Percentiles rank a stretch among this genome's conserved stretches.
Conservation (phyloP, 2,329 filamentous ascomycete species). For the Alternaria sp. region DNA sequence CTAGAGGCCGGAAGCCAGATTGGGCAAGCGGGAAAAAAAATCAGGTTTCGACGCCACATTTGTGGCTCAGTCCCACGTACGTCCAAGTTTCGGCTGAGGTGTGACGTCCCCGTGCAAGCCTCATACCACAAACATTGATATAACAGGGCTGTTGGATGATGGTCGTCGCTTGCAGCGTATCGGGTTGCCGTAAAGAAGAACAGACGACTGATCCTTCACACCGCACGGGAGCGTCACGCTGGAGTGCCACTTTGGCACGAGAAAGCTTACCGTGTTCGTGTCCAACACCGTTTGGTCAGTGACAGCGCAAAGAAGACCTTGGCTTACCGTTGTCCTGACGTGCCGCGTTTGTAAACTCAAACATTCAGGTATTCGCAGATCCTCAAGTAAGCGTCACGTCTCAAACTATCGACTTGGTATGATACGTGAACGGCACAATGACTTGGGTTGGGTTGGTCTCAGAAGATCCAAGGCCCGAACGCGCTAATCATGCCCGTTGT, state of each 20-base stretch:
- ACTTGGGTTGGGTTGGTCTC: background rate
- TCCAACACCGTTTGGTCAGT: background rate
- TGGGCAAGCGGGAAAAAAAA: constrained; percentile 12
- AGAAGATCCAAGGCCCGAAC: background rate
- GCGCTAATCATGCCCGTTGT: background rate
- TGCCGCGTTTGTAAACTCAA: background rate
- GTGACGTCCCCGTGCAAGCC: constrained; percentile 24
- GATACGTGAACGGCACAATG: background rate
- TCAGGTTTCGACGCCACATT: constrained; percentile 30
- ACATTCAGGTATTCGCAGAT: constrained; percentile 1
- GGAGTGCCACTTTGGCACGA: constrained; percentile 3
- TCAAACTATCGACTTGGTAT: background rate
- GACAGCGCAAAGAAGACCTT: background rate
- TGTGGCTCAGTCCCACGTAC: constrained; percentile 33
- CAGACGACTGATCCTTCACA: constrained; percentile 13
- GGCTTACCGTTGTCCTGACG: background rate
- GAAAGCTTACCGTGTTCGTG: background rate
- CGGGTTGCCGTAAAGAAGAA: constrained; percentile 15
- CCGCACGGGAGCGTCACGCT: constrained; percentile 5
- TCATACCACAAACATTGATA: constrained; percentile 9
- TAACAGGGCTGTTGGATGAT: constrained; percentile 7
- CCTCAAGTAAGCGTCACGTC: constrained; percentile 2
- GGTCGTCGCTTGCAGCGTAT: constrained; percentile 18
- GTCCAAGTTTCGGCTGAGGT: constrained; percentile 9
- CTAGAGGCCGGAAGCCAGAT: constrained; percentile 17